Base-by-base conservation (phyloP, 805 yeast genomes). In the Isabelozyma rhagii region DNA sequence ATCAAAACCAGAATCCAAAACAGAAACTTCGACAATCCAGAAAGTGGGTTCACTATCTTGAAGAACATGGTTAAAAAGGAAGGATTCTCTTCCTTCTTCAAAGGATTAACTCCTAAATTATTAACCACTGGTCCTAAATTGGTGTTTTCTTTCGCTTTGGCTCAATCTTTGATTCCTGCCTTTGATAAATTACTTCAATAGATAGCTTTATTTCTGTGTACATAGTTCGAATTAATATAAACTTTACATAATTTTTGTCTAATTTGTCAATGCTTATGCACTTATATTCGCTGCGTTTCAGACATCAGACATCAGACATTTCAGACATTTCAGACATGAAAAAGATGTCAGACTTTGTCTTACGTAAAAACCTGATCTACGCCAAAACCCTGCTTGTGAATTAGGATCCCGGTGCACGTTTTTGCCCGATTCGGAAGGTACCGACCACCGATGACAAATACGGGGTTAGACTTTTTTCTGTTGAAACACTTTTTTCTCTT, bases 1-100 rank as follows among this genome's bases (percentile, higher is more conserved):
- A 93, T 94, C 72, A 94, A 94, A 80, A 94, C 99, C 53, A 87
- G 99, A 78, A 94, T 94, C 64, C 99, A 94, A 76, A 94, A 94
- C 80, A 86, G 84, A 72, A 90, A 87, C 78, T 94, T 94, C 61
- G 98, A 92, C 62, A 88, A 91, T 73, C 96, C 96, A 54, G 97
- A 94, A 75, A 80, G 90, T 45, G 99, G 99, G 40, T 77, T 93
- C 70, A 89, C 87, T 38, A 94, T 94, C 61, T 79, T 94, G 72
- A 91, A 89, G 75, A 92, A 93, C 73, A 94, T 96, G 87, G 81
- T 85, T 53, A 87, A 83, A 68, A 89, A 87, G 66, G 99, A 94
- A 76, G 99, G 98, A 55, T 45, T 89, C 53, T 61, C 91, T 28
- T 80, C 97, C 13, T 94, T 93, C 77, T 93, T 94, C 82, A 93